phyloP scores from a whole-genome alignment of 1,139 yeast species.

The Geotrichum reessii region DNA sequence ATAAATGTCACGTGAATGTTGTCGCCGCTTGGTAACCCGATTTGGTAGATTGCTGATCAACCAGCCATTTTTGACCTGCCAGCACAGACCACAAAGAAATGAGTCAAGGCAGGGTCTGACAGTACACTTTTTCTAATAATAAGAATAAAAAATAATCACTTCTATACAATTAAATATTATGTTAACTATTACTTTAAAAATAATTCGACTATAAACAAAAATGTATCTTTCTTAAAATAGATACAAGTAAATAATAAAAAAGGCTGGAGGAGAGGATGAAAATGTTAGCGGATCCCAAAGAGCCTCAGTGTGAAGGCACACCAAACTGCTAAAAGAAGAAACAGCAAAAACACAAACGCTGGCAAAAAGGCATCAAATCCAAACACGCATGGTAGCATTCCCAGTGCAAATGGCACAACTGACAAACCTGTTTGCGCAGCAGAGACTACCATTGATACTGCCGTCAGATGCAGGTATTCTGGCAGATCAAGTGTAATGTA shows the following conservation, averaged over 20 bases:
- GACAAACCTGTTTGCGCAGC: constrained; percentile 80
- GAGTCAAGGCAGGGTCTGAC: too few relatives aligned
- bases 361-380: constrained; percentile 23
- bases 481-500: constrained; percentile 60
- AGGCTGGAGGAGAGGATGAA: too few relatives aligned
- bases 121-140: too few relatives aligned
- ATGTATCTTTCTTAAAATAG: too few relatives aligned
- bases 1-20: neutral
- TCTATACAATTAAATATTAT: neutral
- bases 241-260: too few relatives aligned
- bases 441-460: constrained; percentile 69
- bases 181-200: neutral
- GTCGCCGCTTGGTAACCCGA: neutral
- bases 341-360: constrained; percentile 19
- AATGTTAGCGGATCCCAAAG: too few relatives aligned
- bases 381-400: constrained; percentile 39
- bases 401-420: constrained; percentile 53
- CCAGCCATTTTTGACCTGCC: too few relatives aligned
- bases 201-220: neutral
- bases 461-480: constrained; percentile 52
- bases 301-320: neutral
- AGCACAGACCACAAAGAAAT: too few relatives aligned
- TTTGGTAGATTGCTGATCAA: neutral
- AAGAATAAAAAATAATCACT: neutral
- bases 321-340: constrained; percentile 14